Conservation (phyloP, 2,329 filamentous ascomycete genomes). For the Diaporthe citri region DNA sequence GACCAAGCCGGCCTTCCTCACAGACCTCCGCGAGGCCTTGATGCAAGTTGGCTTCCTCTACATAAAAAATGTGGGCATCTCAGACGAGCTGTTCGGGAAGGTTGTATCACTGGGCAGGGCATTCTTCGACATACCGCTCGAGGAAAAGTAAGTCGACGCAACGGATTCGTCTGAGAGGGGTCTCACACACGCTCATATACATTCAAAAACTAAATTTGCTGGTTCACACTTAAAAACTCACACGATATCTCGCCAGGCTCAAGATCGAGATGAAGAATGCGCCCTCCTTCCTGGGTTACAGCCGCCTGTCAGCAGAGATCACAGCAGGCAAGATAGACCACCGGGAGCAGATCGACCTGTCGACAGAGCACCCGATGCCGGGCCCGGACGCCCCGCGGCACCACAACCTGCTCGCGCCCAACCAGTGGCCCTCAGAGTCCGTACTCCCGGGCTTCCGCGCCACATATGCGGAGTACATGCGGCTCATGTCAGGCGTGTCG, state of each 20-base stretch:
- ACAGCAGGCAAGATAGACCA: constrained; percentile 83
- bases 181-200: neutral
- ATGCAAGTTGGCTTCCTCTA: constrained; percentile 93
- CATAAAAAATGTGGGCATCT: constrained; percentile 82
- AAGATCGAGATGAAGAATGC: constrained; percentile 81
- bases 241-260: constrained; percentile 55
- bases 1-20: constrained; percentile 80
- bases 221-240: neutral
- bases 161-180: neutral
- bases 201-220: neutral
- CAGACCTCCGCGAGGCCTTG: constrained; percentile 78
- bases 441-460: constrained; percentile 76
- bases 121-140: constrained; percentile 82
- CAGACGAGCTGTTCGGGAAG: constrained; percentile 71
- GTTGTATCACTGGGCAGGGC: constrained; percentile 76
- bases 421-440: constrained; percentile 80
- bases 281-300: constrained; percentile 79
- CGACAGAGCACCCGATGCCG: constrained; percentile 80
- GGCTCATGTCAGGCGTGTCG: constrained; percentile 78
- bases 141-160: constrained; percentile 71
- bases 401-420: constrained; percentile 81
- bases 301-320: constrained; percentile 73
- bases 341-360: constrained; percentile 88
- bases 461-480: constrained; percentile 81
- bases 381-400: constrained; percentile 74